phyloP scores from a whole-genome alignment of 73 alveolate species.

The Tetrahymena elliotti region DNA sequence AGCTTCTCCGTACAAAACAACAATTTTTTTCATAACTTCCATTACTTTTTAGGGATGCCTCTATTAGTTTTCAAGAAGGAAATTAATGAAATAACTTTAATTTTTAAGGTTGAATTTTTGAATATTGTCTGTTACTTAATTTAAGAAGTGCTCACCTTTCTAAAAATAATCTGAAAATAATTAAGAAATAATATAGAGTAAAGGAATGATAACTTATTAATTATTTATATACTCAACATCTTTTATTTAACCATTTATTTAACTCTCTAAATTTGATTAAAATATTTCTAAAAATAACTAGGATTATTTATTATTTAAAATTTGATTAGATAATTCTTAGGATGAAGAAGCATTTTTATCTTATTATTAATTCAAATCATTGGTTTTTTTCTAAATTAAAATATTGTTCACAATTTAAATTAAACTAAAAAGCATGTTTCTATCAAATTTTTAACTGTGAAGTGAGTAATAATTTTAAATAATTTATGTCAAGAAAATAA shows the following conservation, averaged over 20 bases:
- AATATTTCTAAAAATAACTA: neutral
- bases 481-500: neutral
- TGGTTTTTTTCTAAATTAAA: neutral
- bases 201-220: neutral
- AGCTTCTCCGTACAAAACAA: neutral
- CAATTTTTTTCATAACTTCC: neutral
- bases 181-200: neutral
- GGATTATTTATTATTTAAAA: neutral
- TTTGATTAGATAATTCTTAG: neutral
- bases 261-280: neutral
- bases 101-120: neutral
- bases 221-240: neutral
- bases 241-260: neutral
- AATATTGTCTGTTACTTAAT: neutral
- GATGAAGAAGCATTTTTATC: neutral
- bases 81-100: neutral
- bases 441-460: neutral
- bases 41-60: neutral
- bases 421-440: neutral
- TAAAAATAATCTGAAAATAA: neutral
- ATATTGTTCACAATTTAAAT: neutral
- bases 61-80: neutral
- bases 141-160: neutral
- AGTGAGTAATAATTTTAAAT: neutral
- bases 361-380: neutral